Evolutionary conservation across 257 asterid genomes (phyloP).

Genomic region (Solanum ahanhuiri): DNA sequence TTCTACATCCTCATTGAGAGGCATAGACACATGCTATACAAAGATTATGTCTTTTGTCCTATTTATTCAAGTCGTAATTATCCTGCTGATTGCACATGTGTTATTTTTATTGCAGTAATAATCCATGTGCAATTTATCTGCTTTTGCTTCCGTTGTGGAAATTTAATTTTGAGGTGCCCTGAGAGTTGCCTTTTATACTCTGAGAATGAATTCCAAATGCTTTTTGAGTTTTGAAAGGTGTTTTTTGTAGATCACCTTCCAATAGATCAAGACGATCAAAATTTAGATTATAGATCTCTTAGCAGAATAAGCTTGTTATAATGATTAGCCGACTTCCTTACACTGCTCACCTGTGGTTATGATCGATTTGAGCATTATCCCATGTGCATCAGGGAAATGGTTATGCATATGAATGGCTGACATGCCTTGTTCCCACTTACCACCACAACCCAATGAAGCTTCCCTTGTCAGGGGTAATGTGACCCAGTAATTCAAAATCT

Average conservation of each 20-base stretch:
- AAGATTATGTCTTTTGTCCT: neutral
- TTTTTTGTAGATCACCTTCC: neutral
- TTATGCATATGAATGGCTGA: neutral
- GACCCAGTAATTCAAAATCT: neutral
- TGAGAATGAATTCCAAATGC: neutral
- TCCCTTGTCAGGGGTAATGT: neutral
- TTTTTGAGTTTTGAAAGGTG: neutral
- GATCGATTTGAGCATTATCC: neutral
- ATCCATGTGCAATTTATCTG: neutral
- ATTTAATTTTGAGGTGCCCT: neutral
- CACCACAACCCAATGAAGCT: neutral
- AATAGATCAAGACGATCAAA: neutral
- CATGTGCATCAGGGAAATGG: neutral
- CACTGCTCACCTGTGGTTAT: neutral
- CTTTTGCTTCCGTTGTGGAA: neutral
- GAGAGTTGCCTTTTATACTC: neutral
- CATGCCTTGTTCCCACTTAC: neutral
- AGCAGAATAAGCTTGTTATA: neutral
- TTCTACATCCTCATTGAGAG: neutral
- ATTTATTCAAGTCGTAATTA: neutral
- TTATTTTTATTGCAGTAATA: neutral
- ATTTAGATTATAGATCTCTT: neutral
- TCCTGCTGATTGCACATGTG: neutral
- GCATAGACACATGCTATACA: neutral
- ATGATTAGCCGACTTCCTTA: neutral